Evolutionary conservation across 2,329 filamentous ascomycete species (phyloP).

Genomic region (Scedosporium apiospermum): DNA sequence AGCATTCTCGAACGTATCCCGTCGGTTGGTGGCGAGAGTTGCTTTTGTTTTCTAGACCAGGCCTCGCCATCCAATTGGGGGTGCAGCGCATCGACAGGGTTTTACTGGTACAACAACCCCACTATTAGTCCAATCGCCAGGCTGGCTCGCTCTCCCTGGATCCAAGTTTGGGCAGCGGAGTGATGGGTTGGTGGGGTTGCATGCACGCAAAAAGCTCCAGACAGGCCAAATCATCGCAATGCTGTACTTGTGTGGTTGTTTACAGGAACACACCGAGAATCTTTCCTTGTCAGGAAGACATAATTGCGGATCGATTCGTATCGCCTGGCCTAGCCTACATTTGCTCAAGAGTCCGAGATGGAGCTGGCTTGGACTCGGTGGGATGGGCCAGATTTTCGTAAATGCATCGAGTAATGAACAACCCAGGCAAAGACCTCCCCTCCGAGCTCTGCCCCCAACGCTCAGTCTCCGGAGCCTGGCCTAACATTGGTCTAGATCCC

Average conservation of each 20-base stretch:
- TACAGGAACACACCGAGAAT: too few relatives aligned
- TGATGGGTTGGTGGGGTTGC: background rate
- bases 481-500: background rate
- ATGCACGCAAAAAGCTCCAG: background rate
- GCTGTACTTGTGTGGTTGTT: too few relatives aligned
- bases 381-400: too few relatives aligned
- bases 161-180: background rate
- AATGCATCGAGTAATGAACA: too few relatives aligned
- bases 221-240: background rate
- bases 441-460: background rate
- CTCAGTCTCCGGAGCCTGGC: background rate
- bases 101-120: background rate
- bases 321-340: too few relatives aligned
- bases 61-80: background rate
- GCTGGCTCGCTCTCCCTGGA: background rate
- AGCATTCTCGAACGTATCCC: background rate
- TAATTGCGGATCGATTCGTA: too few relatives aligned
- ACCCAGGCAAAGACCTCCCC: background rate
- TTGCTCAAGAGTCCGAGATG: too few relatives aligned
- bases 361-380: too few relatives aligned
- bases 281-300: too few relatives aligned
- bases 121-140: background rate
- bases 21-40: background rate
- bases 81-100: background rate
- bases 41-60: background rate